Evolutionary conservation across 2,329 filamentous ascomycete species (phyloP).

Genomic region (Colletotrichum sojae): DNA sequence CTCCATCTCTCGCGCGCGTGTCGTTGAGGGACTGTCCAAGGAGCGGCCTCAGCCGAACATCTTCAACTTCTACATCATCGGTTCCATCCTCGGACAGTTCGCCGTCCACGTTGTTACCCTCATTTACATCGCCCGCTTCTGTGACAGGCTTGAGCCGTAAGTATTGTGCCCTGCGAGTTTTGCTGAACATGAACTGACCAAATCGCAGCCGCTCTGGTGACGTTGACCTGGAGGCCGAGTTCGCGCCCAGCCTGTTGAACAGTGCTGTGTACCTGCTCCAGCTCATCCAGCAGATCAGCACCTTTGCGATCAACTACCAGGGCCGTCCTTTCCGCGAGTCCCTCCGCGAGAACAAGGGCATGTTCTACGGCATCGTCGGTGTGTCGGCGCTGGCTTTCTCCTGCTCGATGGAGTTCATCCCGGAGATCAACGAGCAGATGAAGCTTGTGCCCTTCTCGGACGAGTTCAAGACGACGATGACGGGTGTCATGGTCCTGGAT

Average conservation of each 20-base stretch:
- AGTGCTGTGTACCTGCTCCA: slow-evolving; percentile 97
- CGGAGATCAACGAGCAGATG: slow-evolving; percentile 94
- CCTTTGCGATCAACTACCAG: slow-evolving; percentile 99
- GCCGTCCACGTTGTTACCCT: slow-evolving; percentile 94
- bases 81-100: slow-evolving; percentile 96
- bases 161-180: slow-evolving; percentile 52
- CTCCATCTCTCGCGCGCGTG: slow-evolving; percentile 96
- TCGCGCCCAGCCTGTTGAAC: slow-evolving; percentile 93
- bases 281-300: slow-evolving; percentile 98
- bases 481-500: slow-evolving; percentile 86
- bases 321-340: slow-evolving; percentile 97
- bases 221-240: slow-evolving; percentile 94
- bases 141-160: slow-evolving; percentile 88
- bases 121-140: slow-evolving; percentile 93
- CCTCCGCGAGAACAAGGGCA: slow-evolving; percentile 94
- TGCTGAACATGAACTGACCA: slow-evolving; percentile 46
- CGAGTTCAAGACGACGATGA: slow-evolving; percentile 92
- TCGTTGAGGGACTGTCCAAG: slow-evolving; percentile 95
- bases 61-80: slow-evolving; percentile 99
- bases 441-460: slow-evolving; percentile 90
- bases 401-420: slow-evolving; percentile 94
- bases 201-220: slow-evolving; percentile 63
- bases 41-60: slow-evolving; percentile 98
- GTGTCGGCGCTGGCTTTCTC: slow-evolving; percentile 93
- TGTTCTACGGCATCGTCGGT: slow-evolving; percentile 96